Evolutionary conservation across 495 filamentous ascomycete genomes (phyloP), one percentile per base, ranked within the genome.

Genomic region (Aspergillus sparsus): DNA sequence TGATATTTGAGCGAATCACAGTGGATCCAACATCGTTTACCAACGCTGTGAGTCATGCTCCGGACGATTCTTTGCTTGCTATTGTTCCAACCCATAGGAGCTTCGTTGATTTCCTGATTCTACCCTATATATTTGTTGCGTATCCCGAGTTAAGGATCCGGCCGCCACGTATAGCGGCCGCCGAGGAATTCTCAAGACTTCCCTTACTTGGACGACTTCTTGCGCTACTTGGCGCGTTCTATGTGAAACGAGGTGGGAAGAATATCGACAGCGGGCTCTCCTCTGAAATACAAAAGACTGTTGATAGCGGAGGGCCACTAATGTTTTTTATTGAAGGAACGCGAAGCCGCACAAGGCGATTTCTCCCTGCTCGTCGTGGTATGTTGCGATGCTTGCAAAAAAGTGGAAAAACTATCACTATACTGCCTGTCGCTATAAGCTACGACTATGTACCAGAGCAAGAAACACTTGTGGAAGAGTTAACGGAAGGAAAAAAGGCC

Each of bases 281-380:
- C 10, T 41, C 37, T 3, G 37, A 41, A 3, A 41, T 41, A 41
- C 3, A 41, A 41, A 41, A 7, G 37, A 41, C 37, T 41, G n/a
- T 41, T 41, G 37, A 41, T 2, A 41, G 37, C 37, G 37, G 37
- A 41, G 37, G n/a, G 37, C 37, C 37, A 41, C 37, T 41, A n/a
- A 41, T 41, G 37, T 41, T 41, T 41, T 41, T 41, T 41, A 41
- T 41, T 41, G 37, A 41, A 41, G 37, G 37, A 41, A 41, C 37
- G 37, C 37, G 37, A 41, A 41, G 37, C n/a, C 37, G 37, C 37
- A 41, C 37, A 41, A 41, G 37, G n/a, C 37, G 37, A 9, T 41
- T 41, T 7, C 37, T 41, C 7, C 37, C 37, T 41, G 37, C 37
- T 41, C 37, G 37, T 7, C 37, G 37, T 7, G 37, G 37, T 3